phyloP scores from a whole-genome alignment of 768 basidiomycete species.

The Lentinus brumalis region DNA sequence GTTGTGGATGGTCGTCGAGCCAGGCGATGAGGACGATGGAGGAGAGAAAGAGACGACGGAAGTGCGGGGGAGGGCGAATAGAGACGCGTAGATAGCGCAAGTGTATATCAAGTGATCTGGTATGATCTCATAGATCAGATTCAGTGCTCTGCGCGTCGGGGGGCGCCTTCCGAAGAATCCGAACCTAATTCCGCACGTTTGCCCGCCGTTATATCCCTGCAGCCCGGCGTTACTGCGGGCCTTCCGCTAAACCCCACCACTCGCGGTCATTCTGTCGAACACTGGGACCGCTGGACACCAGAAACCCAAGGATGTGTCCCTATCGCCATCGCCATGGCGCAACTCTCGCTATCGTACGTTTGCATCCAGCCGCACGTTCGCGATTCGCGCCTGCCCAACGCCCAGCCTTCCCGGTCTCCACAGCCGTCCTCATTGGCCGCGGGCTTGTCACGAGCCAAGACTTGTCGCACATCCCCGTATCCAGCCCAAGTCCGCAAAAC shows the following conservation, averaged over 20 bases:
- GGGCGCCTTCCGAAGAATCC: constrained; percentile 1
- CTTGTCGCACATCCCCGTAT: not conserved
- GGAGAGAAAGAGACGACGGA: not conserved
- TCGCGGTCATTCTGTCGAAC: not conserved
- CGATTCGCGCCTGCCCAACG: not conserved
- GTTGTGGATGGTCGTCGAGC: constrained; percentile 6
- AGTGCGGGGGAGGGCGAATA: constrained; percentile 7
- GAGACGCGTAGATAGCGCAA: constrained; percentile 18
- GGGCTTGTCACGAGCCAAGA: not conserved
- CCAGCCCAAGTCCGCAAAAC: constrained; percentile 5
- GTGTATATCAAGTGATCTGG: constrained; percentile 20
- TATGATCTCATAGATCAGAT: constrained; percentile 20
- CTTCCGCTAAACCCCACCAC: constrained; percentile 34
- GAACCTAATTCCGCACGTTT: constrained; percentile 17
- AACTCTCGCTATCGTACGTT: constrained; percentile 5
- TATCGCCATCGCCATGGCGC: not conserved
- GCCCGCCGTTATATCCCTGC: not conserved
- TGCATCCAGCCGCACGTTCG: not conserved
- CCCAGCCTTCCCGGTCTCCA: constrained; percentile 1
- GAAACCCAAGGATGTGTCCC: not conserved
- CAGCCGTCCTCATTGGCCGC: not conserved
- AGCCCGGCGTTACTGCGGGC: constrained; percentile 37
- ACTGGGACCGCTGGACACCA: not conserved
- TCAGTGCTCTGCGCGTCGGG: not conserved
- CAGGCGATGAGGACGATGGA: constrained; percentile 17